Conservation (phyloP, 2,329 filamentous ascomycete species). For the Trichoderma koningii region DNA sequence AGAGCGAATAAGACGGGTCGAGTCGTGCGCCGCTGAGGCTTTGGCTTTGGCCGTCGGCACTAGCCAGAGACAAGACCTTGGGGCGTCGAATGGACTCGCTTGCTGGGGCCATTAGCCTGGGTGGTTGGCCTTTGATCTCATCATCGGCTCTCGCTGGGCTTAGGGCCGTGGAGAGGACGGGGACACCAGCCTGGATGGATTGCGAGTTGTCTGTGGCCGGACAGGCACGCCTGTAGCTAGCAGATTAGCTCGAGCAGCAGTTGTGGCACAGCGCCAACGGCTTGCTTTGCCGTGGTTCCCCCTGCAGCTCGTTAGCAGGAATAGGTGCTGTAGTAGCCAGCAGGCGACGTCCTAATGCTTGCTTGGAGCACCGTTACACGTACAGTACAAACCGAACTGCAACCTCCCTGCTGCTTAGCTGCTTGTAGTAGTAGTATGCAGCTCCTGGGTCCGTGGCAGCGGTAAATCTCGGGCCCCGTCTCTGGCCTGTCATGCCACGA, state of each 20-base stretch:
- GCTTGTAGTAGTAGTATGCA: too few species aligned
- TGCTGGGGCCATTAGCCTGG: background rate
- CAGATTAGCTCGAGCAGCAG: constrained; percentile 7
- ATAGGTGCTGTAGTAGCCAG: background rate
- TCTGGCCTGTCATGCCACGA: too few species aligned
- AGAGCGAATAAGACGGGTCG: constrained; percentile 17
- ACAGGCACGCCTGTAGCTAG: constrained; percentile 2
- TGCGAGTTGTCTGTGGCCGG: background rate
- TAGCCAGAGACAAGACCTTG: too few species aligned
- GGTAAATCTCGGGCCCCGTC: too few species aligned
- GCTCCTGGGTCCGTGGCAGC: too few species aligned
- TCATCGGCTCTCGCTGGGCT: constrained; percentile 23
- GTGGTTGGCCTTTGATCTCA: background rate
- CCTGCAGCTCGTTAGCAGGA: constrained; percentile 9
- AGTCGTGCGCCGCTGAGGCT: constrained; percentile 8
- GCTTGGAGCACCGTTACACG: background rate
- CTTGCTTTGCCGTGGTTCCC: constrained; percentile 11
- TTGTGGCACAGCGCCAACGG: constrained; percentile 7
- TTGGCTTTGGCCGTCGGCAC: background rate
- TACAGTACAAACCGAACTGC: too few species aligned
- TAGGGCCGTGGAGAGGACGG: background rate
- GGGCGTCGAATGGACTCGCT: too few species aligned
- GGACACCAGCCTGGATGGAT: background rate
- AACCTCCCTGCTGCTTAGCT: too few species aligned
- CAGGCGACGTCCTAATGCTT: background rate